These are phyloP conservation scores for Myochromella boudieri DNA, from an alignment of 768 basidiomycete genomes.

Conservation along the genomic window DNA sequence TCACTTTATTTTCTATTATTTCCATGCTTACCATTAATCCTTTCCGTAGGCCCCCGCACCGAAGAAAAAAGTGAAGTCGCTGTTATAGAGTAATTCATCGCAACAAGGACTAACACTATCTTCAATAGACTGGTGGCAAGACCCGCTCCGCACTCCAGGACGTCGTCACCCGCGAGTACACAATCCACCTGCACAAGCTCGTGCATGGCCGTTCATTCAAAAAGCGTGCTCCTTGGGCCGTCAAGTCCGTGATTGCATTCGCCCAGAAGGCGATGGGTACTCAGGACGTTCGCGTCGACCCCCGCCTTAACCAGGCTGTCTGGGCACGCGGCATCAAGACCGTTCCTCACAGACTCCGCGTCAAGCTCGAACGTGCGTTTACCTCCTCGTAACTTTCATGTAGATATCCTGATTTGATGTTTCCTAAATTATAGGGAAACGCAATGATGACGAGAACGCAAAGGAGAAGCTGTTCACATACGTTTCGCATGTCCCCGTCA, in stretches of 20 bases:
- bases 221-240: slow-evolving; percentile 95
- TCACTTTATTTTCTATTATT: slow-evolving; percentile 3
- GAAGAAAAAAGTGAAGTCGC: slow-evolving; percentile 57
- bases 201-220: slow-evolving; percentile 94
- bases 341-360: slow-evolving; percentile 87
- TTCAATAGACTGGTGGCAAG: slow-evolving; percentile 68
- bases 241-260: slow-evolving; percentile 92
- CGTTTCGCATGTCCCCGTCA: slow-evolving; percentile 77
- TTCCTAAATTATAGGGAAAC: slow-evolving; percentile 69
- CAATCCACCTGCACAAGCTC: slow-evolving; percentile 94
- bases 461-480: slow-evolving; percentile 98
- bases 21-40: slow-evolving; percentile 4
- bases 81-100: neutral
- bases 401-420: neutral
- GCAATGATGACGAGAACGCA: slow-evolving; percentile 98
- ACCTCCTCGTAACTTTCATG: slow-evolving; percentile 1
- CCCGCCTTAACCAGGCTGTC: slow-evolving; percentile 93
- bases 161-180: slow-evolving; percentile 98
- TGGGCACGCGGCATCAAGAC: slow-evolving; percentile 95
- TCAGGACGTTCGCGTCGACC: slow-evolving; percentile 89
- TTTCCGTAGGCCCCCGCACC: slow-evolving; percentile 46
- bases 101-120: slow-evolving; percentile 3
- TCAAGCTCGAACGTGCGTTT: slow-evolving; percentile 84
- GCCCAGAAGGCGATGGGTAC: slow-evolving; percentile 97
- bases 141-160: slow-evolving; percentile 95